Evolutionary conservation across 78 protist genomes (phyloP), one percentile per base, ranked within the genome.

Genomic region (Dictyostelium firmibasis): DNA sequence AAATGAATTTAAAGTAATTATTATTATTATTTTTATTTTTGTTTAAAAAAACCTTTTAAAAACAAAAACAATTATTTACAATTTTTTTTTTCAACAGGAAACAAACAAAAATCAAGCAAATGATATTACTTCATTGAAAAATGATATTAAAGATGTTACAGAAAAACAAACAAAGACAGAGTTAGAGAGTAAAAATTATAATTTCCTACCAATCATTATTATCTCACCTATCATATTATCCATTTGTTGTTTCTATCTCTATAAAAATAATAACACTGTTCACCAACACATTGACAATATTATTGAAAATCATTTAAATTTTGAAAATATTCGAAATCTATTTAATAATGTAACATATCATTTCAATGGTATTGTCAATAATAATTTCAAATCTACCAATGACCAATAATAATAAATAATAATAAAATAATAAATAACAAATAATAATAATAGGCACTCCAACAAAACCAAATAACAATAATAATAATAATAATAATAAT

Each of bases 1-100:
- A 14, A 69, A 64, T 18, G 94, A 89, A 64, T 33, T 81, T 47
- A 89, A 44, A 50, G 88, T 83, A 83, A 67, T 31, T 67, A 84
- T 41, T n/a, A 29, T 47, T 44, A n/a, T 47, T n/a, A 27, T 29
- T n/a, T n/a, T n/a, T n/a, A n/a, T n/a, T n/a, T n/a, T n/a, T n/a
- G n/a, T n/a, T n/a, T n/a, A n/a, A n/a, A n/a, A n/a, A n/a, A n/a
- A n/a, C n/a, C n/a, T n/a, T n/a, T n/a, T n/a, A n/a, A n/a, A n/a
- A n/a, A n/a, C n/a, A n/a, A n/a, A n/a, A n/a, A n/a, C n/a, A n/a
- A n/a, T 62, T n/a, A 53, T 16, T 53, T 16, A 53, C 6, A 7
- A 53, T 5, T 47, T 27, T 33, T 64, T 62, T 62, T 23, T 14
- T 18, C 9, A 35, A 62, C 23, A 89, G 82, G 94, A 89, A 44